phyloP scores from a whole-genome alignment of 2,329 filamentous ascomycete genomes.

The Fusarium sororula region DNA sequence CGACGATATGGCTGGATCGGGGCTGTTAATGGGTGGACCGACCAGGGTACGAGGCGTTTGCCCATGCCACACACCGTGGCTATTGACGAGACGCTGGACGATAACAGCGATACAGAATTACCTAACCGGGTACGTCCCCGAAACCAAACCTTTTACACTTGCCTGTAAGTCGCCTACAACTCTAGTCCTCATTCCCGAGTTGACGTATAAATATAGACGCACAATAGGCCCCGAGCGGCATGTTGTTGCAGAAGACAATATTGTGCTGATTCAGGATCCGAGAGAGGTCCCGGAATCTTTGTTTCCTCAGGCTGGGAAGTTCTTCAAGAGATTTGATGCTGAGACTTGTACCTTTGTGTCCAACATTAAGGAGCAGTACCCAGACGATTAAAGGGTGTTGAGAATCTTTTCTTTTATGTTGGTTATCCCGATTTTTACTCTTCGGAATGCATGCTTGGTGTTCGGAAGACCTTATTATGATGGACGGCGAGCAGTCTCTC shows the following conservation, averaged over 20 bases:
- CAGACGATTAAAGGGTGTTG: constrained; percentile 72
- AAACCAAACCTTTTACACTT: constrained; percentile 75
- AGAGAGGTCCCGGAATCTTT: constrained; percentile 64
- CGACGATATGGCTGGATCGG: constrained; percentile 81
- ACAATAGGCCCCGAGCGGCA: constrained; percentile 48
- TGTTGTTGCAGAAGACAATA: constrained; percentile 74
- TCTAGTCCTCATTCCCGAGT: background rate
- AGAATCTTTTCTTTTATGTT: background rate
- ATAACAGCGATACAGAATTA: constrained; percentile 42
- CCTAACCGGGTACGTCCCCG: constrained; percentile 41
- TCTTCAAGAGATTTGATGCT: constrained; percentile 87
- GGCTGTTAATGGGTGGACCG: constrained; percentile 89
- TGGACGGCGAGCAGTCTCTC: background rate
- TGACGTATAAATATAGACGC: constrained; percentile 37
- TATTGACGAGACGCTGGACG: constrained; percentile 40
- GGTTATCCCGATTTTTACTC: background rate
- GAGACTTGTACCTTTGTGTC: constrained; percentile 77
- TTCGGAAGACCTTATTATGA: background rate
- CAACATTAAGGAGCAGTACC: constrained; percentile 82
- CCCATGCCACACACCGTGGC: constrained; percentile 41
- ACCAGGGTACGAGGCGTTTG: constrained; percentile 49
- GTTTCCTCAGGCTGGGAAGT: constrained; percentile 78
- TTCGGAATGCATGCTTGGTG: constrained; percentile 5
- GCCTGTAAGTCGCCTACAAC: constrained; percentile 71
- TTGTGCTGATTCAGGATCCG: constrained; percentile 66